These are phyloP conservation scores for Chrysoporthe austroafricana DNA, from an alignment of 2,329 filamentous ascomycete species.

Conservation along the genomic window DNA sequence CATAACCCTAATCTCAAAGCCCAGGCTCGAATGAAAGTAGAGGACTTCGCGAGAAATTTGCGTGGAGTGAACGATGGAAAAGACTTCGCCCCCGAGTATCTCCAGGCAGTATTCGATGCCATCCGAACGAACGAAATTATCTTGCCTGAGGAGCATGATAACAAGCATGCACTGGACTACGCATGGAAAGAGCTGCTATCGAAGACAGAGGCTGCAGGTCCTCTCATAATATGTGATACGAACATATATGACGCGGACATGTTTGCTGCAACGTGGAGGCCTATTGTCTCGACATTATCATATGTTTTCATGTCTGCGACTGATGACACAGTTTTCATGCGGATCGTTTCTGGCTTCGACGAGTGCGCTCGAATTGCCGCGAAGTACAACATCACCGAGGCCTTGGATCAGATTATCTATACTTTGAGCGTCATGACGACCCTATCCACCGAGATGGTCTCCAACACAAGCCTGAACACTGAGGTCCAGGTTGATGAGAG, in stretches of 20 bases:
- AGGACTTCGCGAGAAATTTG: slow-evolving; percentile 86
- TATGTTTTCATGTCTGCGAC: slow-evolving; percentile 99
- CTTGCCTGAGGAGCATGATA: slow-evolving; percentile 94
- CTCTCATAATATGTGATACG: slow-evolving; percentile 79
- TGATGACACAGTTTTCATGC: slow-evolving; percentile 91
- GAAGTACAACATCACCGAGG: slow-evolving; percentile 80
- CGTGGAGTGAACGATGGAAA: slow-evolving; percentile 84
- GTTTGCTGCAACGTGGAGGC: slow-evolving; percentile 95
- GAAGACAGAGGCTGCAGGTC: slow-evolving; percentile 77
- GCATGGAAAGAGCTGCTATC: slow-evolving; percentile 93
- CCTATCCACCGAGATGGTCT: slow-evolving; percentile 73
- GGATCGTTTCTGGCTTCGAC: slow-evolving; percentile 92
- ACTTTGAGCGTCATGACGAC: slow-evolving; percentile 91
- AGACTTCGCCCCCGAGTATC: slow-evolving; percentile 82
- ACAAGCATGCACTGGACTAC: slow-evolving; percentile 94
- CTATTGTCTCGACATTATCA: slow-evolving; percentile 90
- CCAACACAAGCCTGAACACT: slow-evolving; percentile 88
- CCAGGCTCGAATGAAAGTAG: slow-evolving; percentile 79
- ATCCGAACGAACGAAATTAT: slow-evolving; percentile 96
- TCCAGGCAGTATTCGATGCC: slow-evolving; percentile 85
- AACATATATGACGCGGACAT: slow-evolving; percentile 97
- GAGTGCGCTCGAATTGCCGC: slow-evolving; percentile 94
- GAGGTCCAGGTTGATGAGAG: slow-evolving; percentile 91
- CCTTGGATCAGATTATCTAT: slow-evolving; percentile 89
- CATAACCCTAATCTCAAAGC: slow-evolving; percentile 89